Base-by-base conservation (phyloP, 2,329 filamentous ascomycete genomes). In the Colletotrichum acutatum region DNA sequence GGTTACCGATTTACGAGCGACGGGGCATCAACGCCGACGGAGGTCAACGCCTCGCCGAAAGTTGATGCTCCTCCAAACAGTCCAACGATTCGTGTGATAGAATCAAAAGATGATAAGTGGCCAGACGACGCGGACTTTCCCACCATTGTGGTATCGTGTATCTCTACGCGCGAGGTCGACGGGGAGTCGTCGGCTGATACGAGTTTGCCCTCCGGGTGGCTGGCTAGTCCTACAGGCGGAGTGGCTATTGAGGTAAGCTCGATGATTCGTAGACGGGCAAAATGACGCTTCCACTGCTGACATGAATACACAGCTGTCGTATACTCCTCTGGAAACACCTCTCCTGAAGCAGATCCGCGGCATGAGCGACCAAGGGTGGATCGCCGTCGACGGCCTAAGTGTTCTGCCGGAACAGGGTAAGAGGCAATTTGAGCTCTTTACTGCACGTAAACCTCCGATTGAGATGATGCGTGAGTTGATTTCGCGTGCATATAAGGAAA, bases 391-490 rank as follows among this genome's bases (percentile, higher is more conserved):
- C 77, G 93, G 93, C 0, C 83, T 95, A 11, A 93, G 95, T 76
- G 86, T 95, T 60, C 82, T 96, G 14, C 92, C 92, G 0, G 94
- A 95, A 79, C 93, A 95, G 79, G 93, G 92, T 0, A 94, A 93
- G 81, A 93, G 93, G 1, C 93, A 95, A 76, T 95, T 95, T 78
- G 94, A 96, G 81, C 82, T 95, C 2, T 94, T 95, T 79, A 95
- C 93, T 0, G 93, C 93, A 0, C 86, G 92, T 57, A 87, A 91
- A 76, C 92, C 92, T 12, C 92, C 92, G 6, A 87, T 93, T 22
- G 84, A 89, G 58, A 81, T 93, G 53, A 95, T 95, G 93, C 88
- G 92, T 74, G 85, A 89, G 58, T 90, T 91, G 76, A 90, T 92
- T 14, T 82, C 88, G 66, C 79, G 80, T 62, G 82, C 85, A 2